phyloP scores from a whole-genome alignment of 2,329 filamentous ascomycete genomes.

The Stemphylium vesicarium region DNA sequence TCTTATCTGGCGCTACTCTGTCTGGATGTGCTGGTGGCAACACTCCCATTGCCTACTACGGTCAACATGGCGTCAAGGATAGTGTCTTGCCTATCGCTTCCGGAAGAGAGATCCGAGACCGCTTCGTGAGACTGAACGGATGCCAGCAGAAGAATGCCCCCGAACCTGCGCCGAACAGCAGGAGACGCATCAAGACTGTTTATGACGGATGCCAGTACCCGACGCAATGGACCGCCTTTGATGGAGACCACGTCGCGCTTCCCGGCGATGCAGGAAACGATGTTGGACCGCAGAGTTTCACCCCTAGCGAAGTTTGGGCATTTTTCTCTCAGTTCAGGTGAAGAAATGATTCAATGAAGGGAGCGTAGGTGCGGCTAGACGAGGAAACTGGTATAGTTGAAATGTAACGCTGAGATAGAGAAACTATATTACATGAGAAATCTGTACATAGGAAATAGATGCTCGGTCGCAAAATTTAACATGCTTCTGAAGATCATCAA shows the following conservation, averaged over 20 bases:
- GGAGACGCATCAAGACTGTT: slow-evolving; percentile 20
- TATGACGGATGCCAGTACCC: slow-evolving; percentile 45
- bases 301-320: slow-evolving; percentile 39
- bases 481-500: not conserved
- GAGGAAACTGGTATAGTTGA: not conserved
- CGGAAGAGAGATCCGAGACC: slow-evolving; percentile 49
- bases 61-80: slow-evolving; percentile 51
- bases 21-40: slow-evolving; percentile 43
- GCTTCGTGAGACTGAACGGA: slow-evolving; percentile 49
- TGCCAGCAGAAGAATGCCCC: slow-evolving; percentile 30
- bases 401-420: not conserved
- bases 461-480: not conserved
- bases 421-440: not conserved
- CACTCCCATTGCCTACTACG: slow-evolving; percentile 50
- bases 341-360: not conserved
- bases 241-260: slow-evolving; percentile 29
- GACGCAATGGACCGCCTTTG: slow-evolving; percentile 39
- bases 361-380: not conserved
- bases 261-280: slow-evolving; percentile 20
- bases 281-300: slow-evolving; percentile 20
- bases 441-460: slow-evolving; percentile 5
- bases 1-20: slow-evolving; percentile 26
- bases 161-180: slow-evolving; percentile 27
- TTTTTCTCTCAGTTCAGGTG: slow-evolving; percentile 41
- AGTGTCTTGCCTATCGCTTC: slow-evolving; percentile 44